Percentiles rank a stretch among this genome's conserved stretches.
These are phyloP conservation scores for Wickerhamomyces alni DNA, from an alignment of 805 yeast genomes.

Conservation along the genomic window DNA sequence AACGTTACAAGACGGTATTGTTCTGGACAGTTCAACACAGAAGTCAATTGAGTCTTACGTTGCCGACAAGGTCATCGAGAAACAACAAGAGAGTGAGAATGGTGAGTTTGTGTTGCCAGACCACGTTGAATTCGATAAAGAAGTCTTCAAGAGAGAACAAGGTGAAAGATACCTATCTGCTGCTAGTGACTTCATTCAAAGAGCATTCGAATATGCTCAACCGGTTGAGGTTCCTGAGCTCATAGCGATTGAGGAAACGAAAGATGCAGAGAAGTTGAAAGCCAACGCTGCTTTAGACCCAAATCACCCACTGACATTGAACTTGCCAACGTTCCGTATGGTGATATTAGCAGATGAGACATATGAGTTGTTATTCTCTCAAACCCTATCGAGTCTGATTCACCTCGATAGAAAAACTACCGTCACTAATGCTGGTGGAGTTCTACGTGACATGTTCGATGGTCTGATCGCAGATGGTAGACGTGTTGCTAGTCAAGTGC, in stretches of 20 bases:
- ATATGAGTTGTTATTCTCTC: slow-evolving; percentile 75
- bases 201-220: slow-evolving; percentile 87
- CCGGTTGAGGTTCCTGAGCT: slow-evolving; percentile 47
- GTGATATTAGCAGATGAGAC: slow-evolving; percentile 91
- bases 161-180: slow-evolving; percentile 80
- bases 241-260: slow-evolving; percentile 35
- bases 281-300: slow-evolving; percentile 86
- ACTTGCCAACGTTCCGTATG: slow-evolving; percentile 89
- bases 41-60: slow-evolving; percentile 58
- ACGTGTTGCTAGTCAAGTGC: slow-evolving; percentile 84
- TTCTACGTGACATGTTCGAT: slow-evolving; percentile 82
- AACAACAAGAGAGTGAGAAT: slow-evolving; percentile 26
- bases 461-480: slow-evolving; percentile 89
- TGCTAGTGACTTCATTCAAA: slow-evolving; percentile 77
- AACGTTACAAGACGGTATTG: slow-evolving; percentile 74
- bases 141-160: slow-evolving; percentile 55
- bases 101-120: slow-evolving; percentile 47
- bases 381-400: slow-evolving; percentile 59
- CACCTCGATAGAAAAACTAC: slow-evolving; percentile 52
- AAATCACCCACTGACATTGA: slow-evolving; percentile 63
- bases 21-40: slow-evolving; percentile 61
- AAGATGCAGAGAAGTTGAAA: slow-evolving; percentile 23
- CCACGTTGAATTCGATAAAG: slow-evolving; percentile 58
- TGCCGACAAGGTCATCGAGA: slow-evolving; percentile 50
- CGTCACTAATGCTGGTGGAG: slow-evolving; percentile 41